Base-by-base conservation (phyloP, 306 rosid species). In the Fagus crenata region DNA sequence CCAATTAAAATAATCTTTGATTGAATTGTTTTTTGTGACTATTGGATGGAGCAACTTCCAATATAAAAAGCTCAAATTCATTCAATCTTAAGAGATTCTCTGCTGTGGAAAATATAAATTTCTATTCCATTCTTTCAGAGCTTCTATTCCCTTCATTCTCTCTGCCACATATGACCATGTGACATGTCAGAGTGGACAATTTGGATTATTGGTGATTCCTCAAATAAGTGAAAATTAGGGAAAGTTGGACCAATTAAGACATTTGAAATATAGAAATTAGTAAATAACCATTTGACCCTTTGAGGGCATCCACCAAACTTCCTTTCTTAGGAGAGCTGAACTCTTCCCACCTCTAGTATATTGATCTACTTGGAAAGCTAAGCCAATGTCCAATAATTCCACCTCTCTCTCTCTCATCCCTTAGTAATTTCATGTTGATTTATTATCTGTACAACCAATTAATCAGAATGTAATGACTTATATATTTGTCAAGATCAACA, bases 21-120 rank as follows among this genome's bases (percentile, higher is more conserved):
- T 85, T 68, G 82, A 81, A 80, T 78, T 83, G 15, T 79, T 67
- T 72, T 79, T 77, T 77, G 74, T 80, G 46, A 70, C 54, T 72
- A 7, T 40, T 39, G 31, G 78, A 67, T 61, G 85, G 78, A 76
- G 67, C 84, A 76, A n/a, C 69, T 63, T 41, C 73, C 77, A 49
- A 78, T 74, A 59, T 74, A 61, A 79, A 82, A 83, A 43, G 69
- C 42, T 69, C 73, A 81, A 81, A 54, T 83, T 85, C 51, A 76
- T 71, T 87, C 89, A 77, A 56, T 54, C 39, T 42, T 15, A 67
- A 68, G 64, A 79, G 69, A 68, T 78, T 72, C 42, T 70, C 42
- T 60, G 60, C 72, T 49, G 72, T 81, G 77, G 75, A 36, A 64
- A 4, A 7, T 36, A 17, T 36, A 6, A 39, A 65, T 6, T 85